Conservation (phyloP, 1,284 basidiomycete species). For the Phlebopus sp. region DNA sequence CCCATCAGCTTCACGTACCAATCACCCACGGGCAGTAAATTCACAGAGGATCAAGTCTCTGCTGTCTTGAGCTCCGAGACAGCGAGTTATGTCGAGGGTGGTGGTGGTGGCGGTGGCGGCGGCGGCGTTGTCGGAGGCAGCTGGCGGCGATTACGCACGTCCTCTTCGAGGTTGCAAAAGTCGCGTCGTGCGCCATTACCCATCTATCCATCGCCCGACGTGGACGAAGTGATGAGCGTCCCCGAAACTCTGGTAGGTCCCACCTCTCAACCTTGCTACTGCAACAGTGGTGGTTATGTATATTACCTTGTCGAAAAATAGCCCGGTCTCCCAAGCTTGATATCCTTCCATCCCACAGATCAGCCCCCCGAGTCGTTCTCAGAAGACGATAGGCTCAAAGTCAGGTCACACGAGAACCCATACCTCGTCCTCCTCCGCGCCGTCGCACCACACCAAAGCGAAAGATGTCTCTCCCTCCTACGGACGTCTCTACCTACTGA, state of each 20-base stretch:
- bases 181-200: constrained; percentile 8
- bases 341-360: constrained; percentile 25
- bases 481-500: constrained; percentile 26
- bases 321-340: constrained; percentile 1
- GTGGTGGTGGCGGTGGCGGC: constrained; percentile 1
- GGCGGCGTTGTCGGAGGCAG: not conserved
- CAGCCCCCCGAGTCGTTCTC: constrained; percentile 29
- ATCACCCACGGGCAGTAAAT: constrained; percentile 27
- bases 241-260: constrained; percentile 10
- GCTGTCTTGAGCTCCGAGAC: constrained; percentile 27
- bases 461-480: constrained; percentile 20
- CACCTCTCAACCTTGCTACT: not conserved
- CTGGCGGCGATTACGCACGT: constrained; percentile 4
- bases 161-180: constrained; percentile 20
- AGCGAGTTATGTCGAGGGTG: constrained; percentile 13
- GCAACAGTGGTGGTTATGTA: not conserved
- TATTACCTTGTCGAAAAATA: not conserved
- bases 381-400: constrained; percentile 27
- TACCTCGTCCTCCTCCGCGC: constrained; percentile 19
- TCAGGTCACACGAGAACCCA: constrained; percentile 21
- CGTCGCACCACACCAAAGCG: constrained; percentile 19
- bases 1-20: constrained; percentile 14
- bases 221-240: not conserved
- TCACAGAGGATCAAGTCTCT: constrained; percentile 26
- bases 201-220: not conserved